Percentiles rank a stretch among this genome's conserved stretches.
phyloP scores from a whole-genome alignment of 306 rosid genomes.

The Alnus glutinosa region DNA sequence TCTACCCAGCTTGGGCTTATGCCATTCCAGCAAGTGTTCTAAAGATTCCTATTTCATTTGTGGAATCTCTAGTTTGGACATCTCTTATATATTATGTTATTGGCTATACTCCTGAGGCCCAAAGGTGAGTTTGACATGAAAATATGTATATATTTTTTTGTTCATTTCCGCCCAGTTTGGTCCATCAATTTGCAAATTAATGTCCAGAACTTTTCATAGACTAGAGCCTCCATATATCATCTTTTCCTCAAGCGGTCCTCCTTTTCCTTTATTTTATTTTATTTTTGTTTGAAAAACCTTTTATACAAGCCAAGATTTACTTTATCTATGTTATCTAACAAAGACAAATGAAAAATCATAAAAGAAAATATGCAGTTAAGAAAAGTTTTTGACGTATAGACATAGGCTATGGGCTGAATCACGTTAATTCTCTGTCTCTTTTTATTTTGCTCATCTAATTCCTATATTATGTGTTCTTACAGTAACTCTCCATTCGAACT shows the following conservation, averaged over 20 bases:
- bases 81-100: conserved; percentile 54
- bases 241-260: neutral
- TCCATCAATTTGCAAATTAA: neutral
- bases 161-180: neutral
- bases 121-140: conserved; percentile 23
- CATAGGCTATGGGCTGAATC: no score
- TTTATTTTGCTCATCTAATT: no score
- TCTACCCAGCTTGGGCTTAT: conserved; percentile 65
- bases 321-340: neutral
- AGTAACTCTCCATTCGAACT: no score
- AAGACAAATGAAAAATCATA: no score
- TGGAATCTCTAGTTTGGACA: conserved; percentile 51
- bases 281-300: neutral
- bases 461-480: no score
- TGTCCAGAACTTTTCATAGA: neutral
- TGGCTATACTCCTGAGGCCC: conserved; percentile 43
- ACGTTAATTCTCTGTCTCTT: no score
- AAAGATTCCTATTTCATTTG: conserved; percentile 50
- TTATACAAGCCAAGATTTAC: neutral
- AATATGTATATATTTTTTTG: neutral
- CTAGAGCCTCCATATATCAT: neutral
- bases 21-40: conserved; percentile 44
- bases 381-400: no score
- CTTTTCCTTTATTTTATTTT: neutral
- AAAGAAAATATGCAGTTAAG: no score